phyloP scores from a whole-genome alignment of 345 rosid species.

The Diplotaxis tenuifolia region DNA sequence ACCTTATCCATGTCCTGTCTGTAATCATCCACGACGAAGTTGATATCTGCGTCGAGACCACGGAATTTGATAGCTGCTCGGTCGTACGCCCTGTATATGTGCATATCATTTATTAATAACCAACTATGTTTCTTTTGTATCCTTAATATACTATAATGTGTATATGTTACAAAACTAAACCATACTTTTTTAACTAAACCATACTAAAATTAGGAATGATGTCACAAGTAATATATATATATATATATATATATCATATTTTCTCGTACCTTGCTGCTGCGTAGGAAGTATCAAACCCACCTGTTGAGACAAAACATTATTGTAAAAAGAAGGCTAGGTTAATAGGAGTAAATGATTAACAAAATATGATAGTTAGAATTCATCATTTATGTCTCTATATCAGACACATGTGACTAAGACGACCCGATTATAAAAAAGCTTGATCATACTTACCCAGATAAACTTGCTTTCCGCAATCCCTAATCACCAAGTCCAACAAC shows the following conservation, averaged over 20 bases:
- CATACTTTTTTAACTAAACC: conserved; percentile 1
- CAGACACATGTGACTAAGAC: conserved; percentile 15
- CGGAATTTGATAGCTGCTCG: conserved; percentile 96
- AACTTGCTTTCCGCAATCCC: conserved; percentile 98
- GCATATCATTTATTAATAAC: conserved; percentile 12
- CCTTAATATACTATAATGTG: conserved; percentile 36
- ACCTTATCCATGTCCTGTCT: conserved; percentile 84
- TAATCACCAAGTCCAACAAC: conserved; percentile 34
- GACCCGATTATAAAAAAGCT: background rate
- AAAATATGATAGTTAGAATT: conserved; percentile 23
- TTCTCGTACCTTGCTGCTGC: conserved; percentile 76
- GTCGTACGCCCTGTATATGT: conserved; percentile 74
- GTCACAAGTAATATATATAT: background rate
- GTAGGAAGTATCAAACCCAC: conserved; percentile 96
- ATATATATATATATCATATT: background rate
- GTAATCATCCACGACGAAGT: conserved; percentile 78
- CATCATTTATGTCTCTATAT: conserved; percentile 12
- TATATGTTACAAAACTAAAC: conserved; percentile 34
- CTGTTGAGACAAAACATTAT: conserved; percentile 34
- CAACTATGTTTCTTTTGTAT: background rate
- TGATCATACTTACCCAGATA: conserved; percentile 66
- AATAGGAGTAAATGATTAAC: background rate
- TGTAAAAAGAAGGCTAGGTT: background rate
- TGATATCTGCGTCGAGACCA: conserved; percentile 91
- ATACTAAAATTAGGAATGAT: background rate